phyloP scores from a whole-genome alignment of 1,284 basidiomycete species.

The Cystobasidiaceae sp. region DNA sequence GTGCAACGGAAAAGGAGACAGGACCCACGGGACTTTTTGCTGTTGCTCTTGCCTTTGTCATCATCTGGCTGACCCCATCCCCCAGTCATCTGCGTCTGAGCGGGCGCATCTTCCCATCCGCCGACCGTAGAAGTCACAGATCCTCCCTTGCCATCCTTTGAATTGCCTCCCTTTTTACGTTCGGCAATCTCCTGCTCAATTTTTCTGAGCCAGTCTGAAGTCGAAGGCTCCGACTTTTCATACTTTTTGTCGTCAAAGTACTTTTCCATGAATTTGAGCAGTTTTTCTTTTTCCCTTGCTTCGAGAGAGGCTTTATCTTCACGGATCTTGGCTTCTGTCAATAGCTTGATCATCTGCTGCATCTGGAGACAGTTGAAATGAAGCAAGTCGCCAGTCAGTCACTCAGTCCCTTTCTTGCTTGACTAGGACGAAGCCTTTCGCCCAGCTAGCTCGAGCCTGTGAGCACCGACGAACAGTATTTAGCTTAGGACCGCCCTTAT shows the following conservation, averaged over 20 bases:
- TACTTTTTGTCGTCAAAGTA: conserved; percentile 15
- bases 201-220: conserved; percentile 16
- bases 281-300: conserved; percentile 5
- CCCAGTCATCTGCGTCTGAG: no score
- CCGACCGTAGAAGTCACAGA: no score
- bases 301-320: conserved; percentile 3
- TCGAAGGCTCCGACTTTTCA: background rate
- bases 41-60: no score
- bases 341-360: conserved; percentile 17
- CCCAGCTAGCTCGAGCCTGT: no score
- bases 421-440: no score
- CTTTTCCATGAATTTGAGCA: conserved; percentile 9
- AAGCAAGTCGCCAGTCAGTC: background rate
- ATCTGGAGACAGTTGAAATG: background rate
- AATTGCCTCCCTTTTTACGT: conserved; percentile 4
- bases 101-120: no score
- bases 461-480: conserved; percentile 12
- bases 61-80: no score
- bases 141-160: background rate
- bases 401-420: background rate
- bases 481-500: conserved; percentile 19
- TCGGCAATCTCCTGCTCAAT: conserved; percentile 10
- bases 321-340: conserved; percentile 16
- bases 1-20: no score
- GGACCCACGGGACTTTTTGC: no score